A percentile compares a stretch with the other conserved stretches of the same genome.
Evolutionary conservation across 2,329 filamentous ascomycete genomes (phyloP).

Genomic region (Epichloe elymi): DNA sequence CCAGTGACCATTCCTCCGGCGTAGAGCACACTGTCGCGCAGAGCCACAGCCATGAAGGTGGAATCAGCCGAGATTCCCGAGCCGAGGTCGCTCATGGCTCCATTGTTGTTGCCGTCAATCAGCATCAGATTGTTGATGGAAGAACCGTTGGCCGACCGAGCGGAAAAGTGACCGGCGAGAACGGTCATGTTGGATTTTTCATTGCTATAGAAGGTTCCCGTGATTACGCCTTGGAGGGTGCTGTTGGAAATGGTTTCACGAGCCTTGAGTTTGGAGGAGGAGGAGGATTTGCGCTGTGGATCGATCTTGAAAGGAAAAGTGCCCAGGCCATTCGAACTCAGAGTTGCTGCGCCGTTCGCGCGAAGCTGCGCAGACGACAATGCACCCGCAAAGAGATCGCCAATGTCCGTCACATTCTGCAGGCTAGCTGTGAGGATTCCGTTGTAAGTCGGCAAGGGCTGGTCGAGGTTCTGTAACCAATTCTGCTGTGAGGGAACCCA

Average conservation of each 20-base stretch:
- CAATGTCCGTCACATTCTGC: constrained; percentile 48
- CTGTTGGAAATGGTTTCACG: constrained; percentile 29
- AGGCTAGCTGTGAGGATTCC: constrained; percentile 60
- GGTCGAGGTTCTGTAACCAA: constrained; percentile 73
- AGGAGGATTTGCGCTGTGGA: constrained; percentile 11
- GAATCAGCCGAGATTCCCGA: constrained; percentile 56
- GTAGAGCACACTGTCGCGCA: constrained; percentile 56
- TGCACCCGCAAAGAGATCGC: constrained; percentile 69
- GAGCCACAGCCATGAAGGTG: constrained; percentile 58
- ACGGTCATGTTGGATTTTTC: constrained; percentile 69
- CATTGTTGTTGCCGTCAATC: constrained; percentile 59
- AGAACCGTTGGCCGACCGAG: constrained; percentile 53
- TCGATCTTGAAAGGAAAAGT: constrained; percentile 45
- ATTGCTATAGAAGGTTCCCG: constrained; percentile 63
- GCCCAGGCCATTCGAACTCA: constrained; percentile 42
- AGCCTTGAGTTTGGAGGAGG: constrained; percentile 27
- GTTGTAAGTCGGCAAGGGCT: constrained; percentile 49
- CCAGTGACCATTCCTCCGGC: constrained; percentile 74
- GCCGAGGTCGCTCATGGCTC: constrained; percentile 56
- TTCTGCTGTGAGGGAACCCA: constrained; percentile 80
- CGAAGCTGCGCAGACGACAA: constrained; percentile 63
- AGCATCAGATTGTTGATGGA: constrained; percentile 69
- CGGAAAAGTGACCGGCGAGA: constrained; percentile 74
- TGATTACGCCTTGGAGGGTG: constrained; percentile 54
- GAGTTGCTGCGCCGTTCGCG: constrained; percentile 57